phyloP scores from a whole-genome alignment of 108 stramenopile genomes.

The Licmophora abbreviata region DNA sequence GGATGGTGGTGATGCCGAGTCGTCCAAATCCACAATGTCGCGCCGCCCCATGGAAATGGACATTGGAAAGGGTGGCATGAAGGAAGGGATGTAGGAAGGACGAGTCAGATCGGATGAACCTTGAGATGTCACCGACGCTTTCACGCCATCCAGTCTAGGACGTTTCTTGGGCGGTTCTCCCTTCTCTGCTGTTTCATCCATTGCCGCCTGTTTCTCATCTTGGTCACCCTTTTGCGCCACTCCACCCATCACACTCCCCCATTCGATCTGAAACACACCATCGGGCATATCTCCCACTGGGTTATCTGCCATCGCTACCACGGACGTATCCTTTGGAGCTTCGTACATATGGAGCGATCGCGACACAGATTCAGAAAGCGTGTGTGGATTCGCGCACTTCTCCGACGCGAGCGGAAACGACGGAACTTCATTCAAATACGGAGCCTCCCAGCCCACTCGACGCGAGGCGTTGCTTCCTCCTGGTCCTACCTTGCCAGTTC shows the following conservation, averaged over 20 bases:
- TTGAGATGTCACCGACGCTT: neutral
- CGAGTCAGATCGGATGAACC: neutral
- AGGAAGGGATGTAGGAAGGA: neutral
- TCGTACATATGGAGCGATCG: slow-evolving; percentile 35
- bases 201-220: slow-evolving; percentile 9
- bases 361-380: slow-evolving; percentile 25
- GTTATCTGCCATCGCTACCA: slow-evolving; percentile 8
- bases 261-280: slow-evolving; percentile 26
- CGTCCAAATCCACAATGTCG: slow-evolving; percentile 1
- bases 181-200: slow-evolving; percentile 6
- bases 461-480: slow-evolving; percentile 31
- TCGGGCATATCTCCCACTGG: slow-evolving; percentile 28
- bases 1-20: too few relatives aligned
- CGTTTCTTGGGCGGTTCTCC: slow-evolving; percentile 2
- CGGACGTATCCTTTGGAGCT: slow-evolving; percentile 20
- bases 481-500: slow-evolving; percentile 8
- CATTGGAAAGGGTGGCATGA: slow-evolving; percentile 3
- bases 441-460: slow-evolving; percentile 59
- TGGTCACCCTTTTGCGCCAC: neutral
- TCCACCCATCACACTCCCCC: slow-evolving; percentile 23
- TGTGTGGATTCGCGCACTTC: slow-evolving; percentile 64
- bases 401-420: slow-evolving; percentile 46
- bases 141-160: neutral
- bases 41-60: neutral
- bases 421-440: slow-evolving; percentile 53